These are phyloP conservation scores for Pestalotiopsis sp. DNA, from an alignment of 2,329 filamentous ascomycete species.

Conservation along the genomic window DNA sequence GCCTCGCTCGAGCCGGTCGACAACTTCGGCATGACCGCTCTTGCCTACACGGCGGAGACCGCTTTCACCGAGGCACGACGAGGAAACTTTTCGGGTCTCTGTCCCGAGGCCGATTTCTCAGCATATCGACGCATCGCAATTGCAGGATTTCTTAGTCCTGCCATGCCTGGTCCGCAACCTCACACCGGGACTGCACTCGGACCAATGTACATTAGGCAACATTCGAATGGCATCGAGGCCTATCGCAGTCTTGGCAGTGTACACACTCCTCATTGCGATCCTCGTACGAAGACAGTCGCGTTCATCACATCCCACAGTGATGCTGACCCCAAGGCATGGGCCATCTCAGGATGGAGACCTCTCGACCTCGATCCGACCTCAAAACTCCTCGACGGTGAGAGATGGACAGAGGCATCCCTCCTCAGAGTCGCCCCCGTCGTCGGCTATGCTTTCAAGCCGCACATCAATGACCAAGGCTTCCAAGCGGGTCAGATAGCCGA, in stretches of 20 bases:
- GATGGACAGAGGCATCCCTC: not conserved
- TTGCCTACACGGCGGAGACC: not conserved
- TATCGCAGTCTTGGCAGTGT: not conserved
- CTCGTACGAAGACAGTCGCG: not conserved
- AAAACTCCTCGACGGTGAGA: not conserved
- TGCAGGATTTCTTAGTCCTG: not conserved
- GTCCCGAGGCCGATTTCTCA: not conserved
- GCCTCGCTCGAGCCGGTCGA: not conserved
- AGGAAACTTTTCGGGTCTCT: not conserved
- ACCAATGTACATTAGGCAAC: not conserved
- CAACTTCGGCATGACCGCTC: not conserved
- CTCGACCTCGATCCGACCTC: not conserved
- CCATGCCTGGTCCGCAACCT: not conserved
- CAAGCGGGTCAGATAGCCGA: not conserved
- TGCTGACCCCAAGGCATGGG: not conserved
- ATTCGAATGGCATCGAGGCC: not conserved
- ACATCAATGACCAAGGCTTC: not conserved
- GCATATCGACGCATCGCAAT: not conserved
- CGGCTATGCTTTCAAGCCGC: not conserved
- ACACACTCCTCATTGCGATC: not conserved
- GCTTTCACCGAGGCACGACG: not conserved
- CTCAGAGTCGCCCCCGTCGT: not conserved
- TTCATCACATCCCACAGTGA: not conserved
- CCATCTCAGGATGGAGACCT: not conserved
- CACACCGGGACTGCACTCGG: not conserved